These are phyloP conservation scores for Thermothielavioides terrestris DNA, from an alignment of 495 filamentous ascomycete species.

Conservation along the genomic window DNA sequence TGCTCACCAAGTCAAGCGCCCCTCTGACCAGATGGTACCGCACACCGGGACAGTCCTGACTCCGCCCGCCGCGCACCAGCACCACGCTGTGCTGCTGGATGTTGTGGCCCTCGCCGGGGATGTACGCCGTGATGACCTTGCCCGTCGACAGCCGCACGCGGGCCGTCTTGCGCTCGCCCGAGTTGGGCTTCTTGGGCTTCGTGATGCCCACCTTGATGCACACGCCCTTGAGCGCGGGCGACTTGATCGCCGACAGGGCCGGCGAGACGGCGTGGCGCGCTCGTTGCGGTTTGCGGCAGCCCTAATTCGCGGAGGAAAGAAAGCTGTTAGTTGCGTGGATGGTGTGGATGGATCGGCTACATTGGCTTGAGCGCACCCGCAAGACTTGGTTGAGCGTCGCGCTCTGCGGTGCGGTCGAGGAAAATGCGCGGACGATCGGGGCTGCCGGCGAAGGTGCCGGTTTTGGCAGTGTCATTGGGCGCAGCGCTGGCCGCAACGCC, in stretches of 20 bases:
- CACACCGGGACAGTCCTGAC: slow-evolving; percentile 97
- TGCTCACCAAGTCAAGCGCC: slow-evolving; percentile 87
- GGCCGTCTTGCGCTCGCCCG: slow-evolving; percentile 85
- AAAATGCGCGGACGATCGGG: slow-evolving; percentile 33
- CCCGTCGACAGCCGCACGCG: slow-evolving; percentile 82
- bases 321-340: neutral
- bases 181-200: slow-evolving; percentile 98
- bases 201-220: slow-evolving; percentile 86
- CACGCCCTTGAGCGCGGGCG: slow-evolving; percentile 86
- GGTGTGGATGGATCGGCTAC: too few species aligned
- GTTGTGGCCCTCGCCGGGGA: slow-evolving; percentile 96
- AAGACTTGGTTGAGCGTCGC: slow-evolving; percentile 57
- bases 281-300: slow-evolving; percentile 63
- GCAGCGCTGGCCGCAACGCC: slow-evolving; percentile 21
- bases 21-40: slow-evolving; percentile 89
- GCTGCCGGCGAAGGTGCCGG: neutral
- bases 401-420: slow-evolving; percentile 39
- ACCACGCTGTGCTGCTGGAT: slow-evolving; percentile 98
- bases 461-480: slow-evolving; percentile 12
- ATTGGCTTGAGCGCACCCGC: slow-evolving; percentile 36
- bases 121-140: slow-evolving; percentile 79
- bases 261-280: slow-evolving; percentile 80
- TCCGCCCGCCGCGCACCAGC: slow-evolving; percentile 78
- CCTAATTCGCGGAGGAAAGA: slow-evolving; percentile 34
- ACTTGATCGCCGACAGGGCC: slow-evolving; percentile 56